Evolutionary conservation across 2,329 filamentous ascomycete species (phyloP), one percentile per base, ranked within the genome.

Genomic region (Grosmannia serpens): DNA sequence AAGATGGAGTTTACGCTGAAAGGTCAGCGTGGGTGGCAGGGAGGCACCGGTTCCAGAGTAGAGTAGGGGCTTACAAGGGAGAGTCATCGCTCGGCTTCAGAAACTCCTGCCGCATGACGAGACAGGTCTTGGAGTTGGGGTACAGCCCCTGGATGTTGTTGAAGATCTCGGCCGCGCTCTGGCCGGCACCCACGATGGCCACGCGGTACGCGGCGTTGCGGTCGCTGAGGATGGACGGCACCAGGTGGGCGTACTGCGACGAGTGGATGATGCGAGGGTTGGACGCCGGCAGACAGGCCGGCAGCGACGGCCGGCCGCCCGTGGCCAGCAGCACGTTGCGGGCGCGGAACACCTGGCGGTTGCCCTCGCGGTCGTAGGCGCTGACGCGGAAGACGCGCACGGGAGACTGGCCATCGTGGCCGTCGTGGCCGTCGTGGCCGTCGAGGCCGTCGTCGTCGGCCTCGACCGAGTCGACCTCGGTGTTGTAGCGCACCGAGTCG

Each of bases 91-190:
- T 95, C 1, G 92, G 92, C 65, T 88, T 85, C 61, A 99, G 74
- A 59, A 92, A 91, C 62, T 90, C 83, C 49, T 86, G 86, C 65
- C 89, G 85, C 77, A 96, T 92, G 60, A 96, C 76, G 59, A 99
- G 74, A 41, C 78, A 82, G 0, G 91, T 91, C 65, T 82, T 80
- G 31, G 88, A 84, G 69, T 92, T 91, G 46, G 91, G 91, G 69
- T 95, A 96, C 53, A 89, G 77, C 46, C 77, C 79, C 67, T 92
- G 87, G 55, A 97, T 75, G 71, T 95, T 91, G 74, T 89, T 87
- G 76, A 95, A 96, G 67, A 96, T 95, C 75, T 99, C 92, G 11
- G 92, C 92, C 2, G 91, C 91, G 70, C 89, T 95, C 75, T 99
- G 92, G 1, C 94, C 92, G 53, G 85, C 89, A 10, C 92, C 92